phyloP scores from a whole-genome alignment of 768 basidiomycete genomes.

The Boletus huronensis region DNA sequence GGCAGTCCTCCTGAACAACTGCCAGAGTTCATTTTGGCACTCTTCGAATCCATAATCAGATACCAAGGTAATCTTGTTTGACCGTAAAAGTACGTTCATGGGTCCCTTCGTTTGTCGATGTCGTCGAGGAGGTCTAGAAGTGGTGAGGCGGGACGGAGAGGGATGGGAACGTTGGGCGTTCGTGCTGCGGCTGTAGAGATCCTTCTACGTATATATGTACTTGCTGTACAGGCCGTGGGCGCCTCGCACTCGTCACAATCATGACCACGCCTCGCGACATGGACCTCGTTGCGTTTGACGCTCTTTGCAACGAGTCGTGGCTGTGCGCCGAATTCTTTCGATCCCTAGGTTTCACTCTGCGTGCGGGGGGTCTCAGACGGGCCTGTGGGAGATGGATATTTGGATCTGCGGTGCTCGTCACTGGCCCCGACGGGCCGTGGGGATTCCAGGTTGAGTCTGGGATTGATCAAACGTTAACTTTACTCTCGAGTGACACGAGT shows the following conservation, averaged over 20 bases:
- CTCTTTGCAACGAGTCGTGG: not conserved
- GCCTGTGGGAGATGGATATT: not conserved
- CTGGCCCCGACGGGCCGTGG: too few relatives aligned
- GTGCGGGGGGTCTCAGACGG: not conserved
- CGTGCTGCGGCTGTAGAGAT: constrained; percentile 11
- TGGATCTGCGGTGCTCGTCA: not conserved
- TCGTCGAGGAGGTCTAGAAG: not conserved
- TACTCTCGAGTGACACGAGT: not conserved
- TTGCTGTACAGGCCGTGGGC: constrained; percentile 19
- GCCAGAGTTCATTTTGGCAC: constrained; percentile 19
- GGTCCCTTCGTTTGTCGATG: not conserved
- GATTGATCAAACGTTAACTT: not conserved
- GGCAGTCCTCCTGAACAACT: constrained; percentile 18
- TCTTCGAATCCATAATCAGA: not conserved
- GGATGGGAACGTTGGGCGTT: constrained; percentile 6
- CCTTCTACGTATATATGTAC: constrained; percentile 2
- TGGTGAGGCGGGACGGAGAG: not conserved
- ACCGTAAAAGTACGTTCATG: constrained; percentile 11
- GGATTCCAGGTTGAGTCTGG: not conserved
- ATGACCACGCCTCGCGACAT: not conserved
- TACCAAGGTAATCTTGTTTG: constrained; percentile 13
- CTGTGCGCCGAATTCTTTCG: not conserved
- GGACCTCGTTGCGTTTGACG: not conserved
- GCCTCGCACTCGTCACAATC: constrained; percentile 2
- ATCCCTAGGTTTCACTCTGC: not conserved